phyloP scores from a whole-genome alignment of 495 filamentous ascomycete species.

The Aspergillus diversus region DNA sequence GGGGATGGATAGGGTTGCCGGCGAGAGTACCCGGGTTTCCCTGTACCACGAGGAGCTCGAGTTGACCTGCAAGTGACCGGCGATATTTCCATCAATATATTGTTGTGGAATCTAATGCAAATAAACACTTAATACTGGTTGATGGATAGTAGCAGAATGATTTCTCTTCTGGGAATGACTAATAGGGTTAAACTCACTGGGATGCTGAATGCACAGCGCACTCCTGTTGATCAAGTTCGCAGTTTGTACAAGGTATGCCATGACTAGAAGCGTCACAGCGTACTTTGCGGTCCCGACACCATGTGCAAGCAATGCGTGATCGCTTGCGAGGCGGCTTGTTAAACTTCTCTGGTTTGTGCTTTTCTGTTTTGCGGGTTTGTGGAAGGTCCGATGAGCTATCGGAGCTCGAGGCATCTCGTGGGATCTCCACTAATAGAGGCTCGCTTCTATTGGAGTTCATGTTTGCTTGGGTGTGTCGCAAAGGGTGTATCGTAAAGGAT shows the following conservation, averaged over 20 bases:
- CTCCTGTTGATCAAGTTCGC: slow-evolving; percentile 13
- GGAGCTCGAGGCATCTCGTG: not conserved
- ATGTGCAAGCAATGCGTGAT: slow-evolving; percentile 10
- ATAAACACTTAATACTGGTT: not conserved
- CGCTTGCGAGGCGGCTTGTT: slow-evolving; percentile 8
- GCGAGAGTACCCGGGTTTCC: not conserved
- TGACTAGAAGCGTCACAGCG: slow-evolving; percentile 15
- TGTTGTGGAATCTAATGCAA: not conserved
- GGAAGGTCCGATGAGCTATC: not conserved
- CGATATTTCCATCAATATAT: not conserved
- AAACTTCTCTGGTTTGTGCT: not conserved
- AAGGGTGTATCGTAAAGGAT: too few relatives aligned
- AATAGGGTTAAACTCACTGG: not conserved
- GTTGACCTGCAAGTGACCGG: not conserved
- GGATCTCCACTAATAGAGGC: too few relatives aligned
- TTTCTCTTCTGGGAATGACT: not conserved
- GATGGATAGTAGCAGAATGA: not conserved
- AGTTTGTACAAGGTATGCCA: slow-evolving; percentile 14
- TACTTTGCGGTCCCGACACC: slow-evolving; percentile 15
- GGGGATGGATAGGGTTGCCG: slow-evolving; percentile 6
- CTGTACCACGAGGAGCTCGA: not conserved
- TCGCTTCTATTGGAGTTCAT: too few relatives aligned
- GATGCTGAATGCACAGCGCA: slow-evolving; percentile 4
- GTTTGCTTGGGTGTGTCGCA: too few relatives aligned
- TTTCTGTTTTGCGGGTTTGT: not conserved